These are phyloP conservation scores for Paecilomyces sp. DNA, from an alignment of 2,329 filamentous ascomycete genomes.

Conservation along the genomic window DNA sequence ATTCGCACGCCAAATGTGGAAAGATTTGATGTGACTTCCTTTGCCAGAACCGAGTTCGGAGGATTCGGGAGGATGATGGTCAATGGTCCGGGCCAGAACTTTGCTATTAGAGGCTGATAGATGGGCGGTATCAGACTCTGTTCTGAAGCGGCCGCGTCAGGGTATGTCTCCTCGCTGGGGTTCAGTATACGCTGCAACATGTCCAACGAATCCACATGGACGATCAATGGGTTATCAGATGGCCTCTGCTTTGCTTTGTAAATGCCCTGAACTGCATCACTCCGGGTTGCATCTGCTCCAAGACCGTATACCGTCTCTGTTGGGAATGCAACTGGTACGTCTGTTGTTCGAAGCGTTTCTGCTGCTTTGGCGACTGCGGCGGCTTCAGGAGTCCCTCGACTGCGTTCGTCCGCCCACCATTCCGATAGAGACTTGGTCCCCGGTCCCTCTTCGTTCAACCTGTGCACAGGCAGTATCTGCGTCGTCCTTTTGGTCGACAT, in stretches of 20 bases:
- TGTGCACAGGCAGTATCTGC: slow-evolving; percentile 30
- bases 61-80: slow-evolving; percentile 84
- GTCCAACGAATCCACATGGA: slow-evolving; percentile 74
- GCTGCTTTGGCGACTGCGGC: slow-evolving; percentile 59
- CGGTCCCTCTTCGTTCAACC: slow-evolving; percentile 26
- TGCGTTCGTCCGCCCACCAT: slow-evolving; percentile 32
- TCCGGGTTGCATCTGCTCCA: slow-evolving; percentile 89
- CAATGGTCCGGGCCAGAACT: slow-evolving; percentile 91
- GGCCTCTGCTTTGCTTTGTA: slow-evolving; percentile 85
- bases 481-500: slow-evolving; percentile 19
- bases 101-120: slow-evolving; percentile 69
- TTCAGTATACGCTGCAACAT: slow-evolving; percentile 63
- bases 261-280: slow-evolving; percentile 78
- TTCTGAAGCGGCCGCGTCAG: slow-evolving; percentile 21
- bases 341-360: slow-evolving; percentile 53
- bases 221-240: slow-evolving; percentile 90
- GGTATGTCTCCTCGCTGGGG: slow-evolving; percentile 18
- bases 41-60: slow-evolving; percentile 61
- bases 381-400: slow-evolving; percentile 37
- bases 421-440: slow-evolving; percentile 25
- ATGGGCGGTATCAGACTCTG: slow-evolving; percentile 55
- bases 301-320: slow-evolving; percentile 97
- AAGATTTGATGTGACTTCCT: slow-evolving; percentile 86
- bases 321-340: slow-evolving; percentile 84
- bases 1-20: slow-evolving; percentile 83